Conservation (phyloP, 306 rosid species). For the Castanea mollissima region DNA sequence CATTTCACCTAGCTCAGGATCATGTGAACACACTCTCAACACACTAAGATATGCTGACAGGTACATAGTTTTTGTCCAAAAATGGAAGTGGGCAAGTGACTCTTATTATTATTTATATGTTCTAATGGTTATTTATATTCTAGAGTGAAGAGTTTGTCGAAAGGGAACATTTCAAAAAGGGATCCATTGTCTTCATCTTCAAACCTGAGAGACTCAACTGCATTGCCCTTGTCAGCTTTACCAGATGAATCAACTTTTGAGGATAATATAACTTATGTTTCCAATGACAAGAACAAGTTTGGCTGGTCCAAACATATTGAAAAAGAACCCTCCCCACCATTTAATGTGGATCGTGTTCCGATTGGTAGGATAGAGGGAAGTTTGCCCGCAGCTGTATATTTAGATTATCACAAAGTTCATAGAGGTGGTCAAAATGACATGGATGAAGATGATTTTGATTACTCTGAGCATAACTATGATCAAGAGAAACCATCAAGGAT, state of each 20-base stretch:
- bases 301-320: conserved; percentile 78
- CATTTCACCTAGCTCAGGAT: conserved; percentile 85
- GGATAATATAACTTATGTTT: conserved; percentile 42
- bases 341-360: conserved; percentile 48
- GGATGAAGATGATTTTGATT: conserved; percentile 47
- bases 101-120: neutral
- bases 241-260: conserved; percentile 42
- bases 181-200: conserved; percentile 56
- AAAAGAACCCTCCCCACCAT: conserved; percentile 64
- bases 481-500: conserved; percentile 42
- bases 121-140: conserved; percentile 15
- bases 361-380: conserved; percentile 61
- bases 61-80: conserved; percentile 27
- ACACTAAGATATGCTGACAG: conserved; percentile 90
- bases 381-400: conserved; percentile 43
- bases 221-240: conserved; percentile 42
- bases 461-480: conserved; percentile 43
- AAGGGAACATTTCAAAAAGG: conserved; percentile 60
- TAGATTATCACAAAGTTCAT: conserved; percentile 51
- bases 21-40: conserved; percentile 86
- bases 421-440: conserved; percentile 47
- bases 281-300: conserved; percentile 56
- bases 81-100: neutral
- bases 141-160: conserved; percentile 80
- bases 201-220: conserved; percentile 57